Evolutionary conservation across 306 rosid species (phyloP).

Genomic region (Mucuna pruriens): DNA sequence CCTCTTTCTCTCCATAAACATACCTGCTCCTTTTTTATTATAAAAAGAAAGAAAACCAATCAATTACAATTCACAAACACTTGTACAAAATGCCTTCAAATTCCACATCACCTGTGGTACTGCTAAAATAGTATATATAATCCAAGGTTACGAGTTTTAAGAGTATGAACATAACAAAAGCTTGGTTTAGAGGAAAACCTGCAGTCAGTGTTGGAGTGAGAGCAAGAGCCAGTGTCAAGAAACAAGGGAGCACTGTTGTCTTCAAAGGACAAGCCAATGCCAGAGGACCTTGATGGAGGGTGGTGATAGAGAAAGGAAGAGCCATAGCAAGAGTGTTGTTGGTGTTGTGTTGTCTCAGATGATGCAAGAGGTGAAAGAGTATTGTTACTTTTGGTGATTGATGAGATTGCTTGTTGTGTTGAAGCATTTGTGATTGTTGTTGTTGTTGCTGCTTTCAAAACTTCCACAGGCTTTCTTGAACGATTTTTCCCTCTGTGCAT

Average conservation of each 20-base stretch:
- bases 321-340: slow-evolving; percentile 24
- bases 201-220: slow-evolving; percentile 55
- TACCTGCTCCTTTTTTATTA: slow-evolving; percentile 58
- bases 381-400: slow-evolving; percentile 46
- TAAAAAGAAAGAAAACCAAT: background rate
- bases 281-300: slow-evolving; percentile 48
- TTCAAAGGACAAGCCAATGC: slow-evolving; percentile 58
- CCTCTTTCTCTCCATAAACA: slow-evolving; percentile 66
- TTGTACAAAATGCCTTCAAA: background rate
- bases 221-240: slow-evolving; percentile 62
- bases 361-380: slow-evolving; percentile 44
- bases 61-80: background rate
- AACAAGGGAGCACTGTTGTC: slow-evolving; percentile 65
- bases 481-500: slow-evolving; percentile 98
- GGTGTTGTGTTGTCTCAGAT: slow-evolving; percentile 43
- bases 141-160: too few relatives aligned
- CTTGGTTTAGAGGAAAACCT: slow-evolving; percentile 51
- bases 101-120: too few relatives aligned
- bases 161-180: background rate
- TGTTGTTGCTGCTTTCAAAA: slow-evolving; percentile 57
- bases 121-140: too few relatives aligned
- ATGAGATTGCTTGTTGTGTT: slow-evolving; percentile 37
- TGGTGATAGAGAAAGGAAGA: slow-evolving; percentile 49
- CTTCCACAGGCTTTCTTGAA: slow-evolving; percentile 99
- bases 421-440: slow-evolving; percentile 29